Evolutionary conservation across 2,329 filamentous ascomycete species (phyloP), one percentile per base, ranked within the genome.

Genomic region (Fusarium sororula): DNA sequence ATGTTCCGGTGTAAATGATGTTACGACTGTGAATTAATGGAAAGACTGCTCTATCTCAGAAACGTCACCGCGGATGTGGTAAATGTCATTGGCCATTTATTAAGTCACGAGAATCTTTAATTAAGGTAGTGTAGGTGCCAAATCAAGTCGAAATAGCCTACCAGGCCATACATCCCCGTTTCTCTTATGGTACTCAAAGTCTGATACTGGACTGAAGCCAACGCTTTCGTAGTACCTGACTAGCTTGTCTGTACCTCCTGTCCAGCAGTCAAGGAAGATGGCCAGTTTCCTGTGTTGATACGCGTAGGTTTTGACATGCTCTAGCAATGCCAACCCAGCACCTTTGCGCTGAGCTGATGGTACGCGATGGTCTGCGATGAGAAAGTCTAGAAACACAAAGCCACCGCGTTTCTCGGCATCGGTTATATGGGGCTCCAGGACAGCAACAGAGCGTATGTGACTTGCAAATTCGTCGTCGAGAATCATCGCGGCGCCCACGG

Each of bases 71-170:
- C 4, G 6, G 28, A 22, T 3, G 13, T 22, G 13, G 26, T 10
- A n/a, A n/a, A n/a, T 4, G 20, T 22, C 2, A 8, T 30, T 11
- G 26, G 0, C 22, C 6, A 12, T 30, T 22, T 6, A 17, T 11
- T 7, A 17, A 4, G 17, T 12, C 9, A 17, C 7, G 0, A n/a
- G 7, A 3, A 12, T 17, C 3, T 6, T n/a, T 2, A 4, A n/a
- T 30, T 0, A 30, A 28, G 24, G 0, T 4, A 22, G 8, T 22
- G 0, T 17, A n/a, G 28, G 20, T 13, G 20, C 14, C 1, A n/a
- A 13, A 18, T 50, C 20, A 9, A 50, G 47, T 18, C 28, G 20
- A 9, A 50, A 50, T 50, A 50, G 47, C 15, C 47, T 50, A 2
- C 47, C 28, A 17, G 47, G 28, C 47, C 47, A 50, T 50, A 50